Percentiles rank a stretch among this genome's conserved stretches.
Conservation (phyloP, 169 alveolate species). For the Cryptosporidium parvum region DNA sequence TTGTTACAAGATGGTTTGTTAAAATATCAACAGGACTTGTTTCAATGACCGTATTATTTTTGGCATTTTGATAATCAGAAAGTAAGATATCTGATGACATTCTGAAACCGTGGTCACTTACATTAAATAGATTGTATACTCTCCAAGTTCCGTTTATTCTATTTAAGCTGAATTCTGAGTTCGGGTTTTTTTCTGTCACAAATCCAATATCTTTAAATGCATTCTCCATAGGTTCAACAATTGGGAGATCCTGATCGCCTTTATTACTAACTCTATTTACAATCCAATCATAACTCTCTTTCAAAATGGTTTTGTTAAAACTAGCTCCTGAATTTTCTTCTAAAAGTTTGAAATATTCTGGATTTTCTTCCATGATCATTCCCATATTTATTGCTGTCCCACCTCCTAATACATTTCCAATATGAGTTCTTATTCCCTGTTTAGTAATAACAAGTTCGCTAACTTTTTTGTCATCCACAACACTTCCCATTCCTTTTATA, state of each 20-base stretch:
- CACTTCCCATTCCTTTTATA: conserved; percentile 81
- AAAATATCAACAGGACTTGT: conserved; percentile 66
- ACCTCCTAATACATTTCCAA: conserved; percentile 81
- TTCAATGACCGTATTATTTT: conserved; percentile 37
- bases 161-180: conserved; percentile 54
- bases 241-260: conserved; percentile 61
- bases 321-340: conserved; percentile 71
- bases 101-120: conserved; percentile 56
- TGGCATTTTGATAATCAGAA: conserved; percentile 40
- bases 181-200: conserved; percentile 43
- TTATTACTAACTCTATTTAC: conserved; percentile 48
- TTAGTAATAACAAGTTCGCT: conserved; percentile 79
- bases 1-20: conserved; percentile 38
- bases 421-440: conserved; percentile 80
- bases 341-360: conserved; percentile 74
- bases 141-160: conserved; percentile 71
- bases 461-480: conserved; percentile 78
- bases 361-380: conserved; percentile 79
- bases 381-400: conserved; percentile 84
- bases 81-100: conserved; percentile 64
- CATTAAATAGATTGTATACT: conserved; percentile 58
- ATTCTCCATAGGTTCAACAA: conserved; percentile 63
- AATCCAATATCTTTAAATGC: conserved; percentile 54
- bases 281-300: conserved; percentile 70
- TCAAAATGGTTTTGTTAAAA: conserved; percentile 65